Conservation (phyloP, 1,284 basidiomycete species). For the Cryptococcus wingfieldii region DNA sequence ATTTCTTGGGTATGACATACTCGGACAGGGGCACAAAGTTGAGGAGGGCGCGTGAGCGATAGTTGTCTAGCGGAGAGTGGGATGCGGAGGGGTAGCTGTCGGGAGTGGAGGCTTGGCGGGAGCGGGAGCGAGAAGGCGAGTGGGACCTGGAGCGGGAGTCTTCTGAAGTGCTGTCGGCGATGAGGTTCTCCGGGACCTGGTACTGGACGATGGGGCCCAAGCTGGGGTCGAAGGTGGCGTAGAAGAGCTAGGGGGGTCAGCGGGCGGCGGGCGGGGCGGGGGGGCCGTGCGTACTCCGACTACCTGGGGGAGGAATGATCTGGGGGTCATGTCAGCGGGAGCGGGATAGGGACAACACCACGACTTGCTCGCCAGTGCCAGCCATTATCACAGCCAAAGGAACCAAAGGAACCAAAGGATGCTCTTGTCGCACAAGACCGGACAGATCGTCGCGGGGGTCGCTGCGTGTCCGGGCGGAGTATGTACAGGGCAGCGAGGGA, state of each 20-base stretch:
- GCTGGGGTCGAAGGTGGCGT: constrained; percentile 47
- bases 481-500: too few species aligned
- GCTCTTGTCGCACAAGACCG: neutral
- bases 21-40: constrained; percentile 87
- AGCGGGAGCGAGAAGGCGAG: constrained; percentile 23
- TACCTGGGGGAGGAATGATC: constrained; percentile 48
- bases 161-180: constrained; percentile 28
- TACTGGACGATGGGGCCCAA: constrained; percentile 44
- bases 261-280: neutral
- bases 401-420: neutral
- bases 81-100: constrained; percentile 2
- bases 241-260: constrained; percentile 43
- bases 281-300: constrained; percentile 36
- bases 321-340: constrained; percentile 23
- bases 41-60: constrained; percentile 55
- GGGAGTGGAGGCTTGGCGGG: constrained; percentile 12
- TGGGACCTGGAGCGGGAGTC: constrained; percentile 18
- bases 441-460: too few species aligned
- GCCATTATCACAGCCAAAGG: constrained; percentile 15
- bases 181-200: constrained; percentile 49
- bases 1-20: constrained; percentile 85
- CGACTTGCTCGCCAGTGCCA: constrained; percentile 18
- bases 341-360: too few species aligned
- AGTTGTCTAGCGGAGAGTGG: neutral
- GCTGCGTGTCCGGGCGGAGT: too few species aligned